These are phyloP conservation scores for Gnaphalium uliginosum DNA, from an alignment of 129 eudicot species.

Conservation along the genomic window DNA sequence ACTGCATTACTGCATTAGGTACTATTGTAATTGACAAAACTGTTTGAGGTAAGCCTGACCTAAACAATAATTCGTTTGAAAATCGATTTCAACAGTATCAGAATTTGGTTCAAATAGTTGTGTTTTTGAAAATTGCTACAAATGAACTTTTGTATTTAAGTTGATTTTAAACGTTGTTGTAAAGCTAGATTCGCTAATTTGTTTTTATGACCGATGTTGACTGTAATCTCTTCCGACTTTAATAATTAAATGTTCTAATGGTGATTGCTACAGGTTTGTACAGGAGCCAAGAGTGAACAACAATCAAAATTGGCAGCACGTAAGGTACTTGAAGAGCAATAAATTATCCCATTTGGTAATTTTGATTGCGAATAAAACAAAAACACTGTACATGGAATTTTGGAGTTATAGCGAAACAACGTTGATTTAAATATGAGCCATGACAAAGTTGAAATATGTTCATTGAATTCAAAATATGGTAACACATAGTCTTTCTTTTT, in stretches of 20 bases:
- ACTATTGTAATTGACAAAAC: background rate
- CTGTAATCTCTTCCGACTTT: background rate
- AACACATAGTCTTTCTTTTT: background rate
- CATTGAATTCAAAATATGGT: background rate
- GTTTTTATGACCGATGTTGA: constrained; percentile 7
- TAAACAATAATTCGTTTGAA: background rate
- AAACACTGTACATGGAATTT: background rate
- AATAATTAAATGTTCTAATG: constrained; percentile 9
- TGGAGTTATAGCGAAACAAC: background rate
- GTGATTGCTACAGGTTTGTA: constrained; percentile 64
- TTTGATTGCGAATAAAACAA: background rate
- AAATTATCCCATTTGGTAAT: background rate
- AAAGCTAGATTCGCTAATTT: background rate
- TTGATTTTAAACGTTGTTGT: background rate
- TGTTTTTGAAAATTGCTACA: background rate
- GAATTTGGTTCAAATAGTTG: background rate
- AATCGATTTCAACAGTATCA: background rate
- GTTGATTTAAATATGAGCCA: background rate
- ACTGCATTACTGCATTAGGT: background rate
- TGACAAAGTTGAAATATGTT: background rate
- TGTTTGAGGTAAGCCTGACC: too few relatives aligned
- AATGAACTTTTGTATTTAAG: background rate
- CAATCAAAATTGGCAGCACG: constrained; percentile 86
- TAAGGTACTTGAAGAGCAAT: constrained; percentile 52
- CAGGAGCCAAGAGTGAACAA: constrained; percentile 97